A percentile compares a stretch with the other conserved stretches of the same genome.
These are phyloP conservation scores for Camptophora hylomeconis DNA, from an alignment of 2,329 filamentous ascomycete species.

Conservation along the genomic window DNA sequence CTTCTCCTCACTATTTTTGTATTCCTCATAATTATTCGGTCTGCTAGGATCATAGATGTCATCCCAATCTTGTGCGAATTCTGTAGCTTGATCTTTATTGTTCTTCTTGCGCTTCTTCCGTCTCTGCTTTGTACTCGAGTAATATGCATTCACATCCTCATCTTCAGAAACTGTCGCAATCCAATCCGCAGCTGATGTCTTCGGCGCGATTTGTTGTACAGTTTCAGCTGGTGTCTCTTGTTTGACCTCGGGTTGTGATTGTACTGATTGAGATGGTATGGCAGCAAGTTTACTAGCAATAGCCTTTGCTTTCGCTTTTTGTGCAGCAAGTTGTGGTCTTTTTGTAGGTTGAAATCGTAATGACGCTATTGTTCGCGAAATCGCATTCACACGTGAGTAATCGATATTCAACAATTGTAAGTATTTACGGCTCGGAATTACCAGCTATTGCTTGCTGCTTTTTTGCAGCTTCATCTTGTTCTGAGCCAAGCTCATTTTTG, in stretches of 20 bases:
- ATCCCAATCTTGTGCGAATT: slow-evolving; percentile 61
- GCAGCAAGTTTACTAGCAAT: slow-evolving; percentile 38
- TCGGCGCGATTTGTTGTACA: slow-evolving; percentile 30
- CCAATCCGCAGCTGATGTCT: slow-evolving; percentile 71
- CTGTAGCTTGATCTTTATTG: slow-evolving; percentile 43
- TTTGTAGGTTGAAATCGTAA: slow-evolving; percentile 80
- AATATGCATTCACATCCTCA: slow-evolving; percentile 58
- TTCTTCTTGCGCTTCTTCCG: slow-evolving; percentile 69
- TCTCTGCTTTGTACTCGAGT: slow-evolving; percentile 53
- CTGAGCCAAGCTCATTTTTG: slow-evolving; percentile 35
- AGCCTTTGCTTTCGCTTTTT: slow-evolving; percentile 52
- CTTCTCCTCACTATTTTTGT: slow-evolving; percentile 71
- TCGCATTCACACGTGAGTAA: slow-evolving; percentile 37
- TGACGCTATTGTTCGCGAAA: slow-evolving; percentile 37
- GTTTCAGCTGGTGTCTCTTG: slow-evolving; percentile 3
- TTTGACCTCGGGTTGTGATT: slow-evolving; percentile 14
- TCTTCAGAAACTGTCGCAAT: slow-evolving; percentile 57
- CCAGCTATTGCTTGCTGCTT: slow-evolving; percentile 52
- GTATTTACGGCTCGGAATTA: too few relatives aligned
- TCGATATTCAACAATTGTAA: too few relatives aligned
- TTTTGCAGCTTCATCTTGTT: slow-evolving; percentile 43
- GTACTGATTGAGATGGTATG: slow-evolving; percentile 17
- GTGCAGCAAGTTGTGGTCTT: slow-evolving; percentile 51
- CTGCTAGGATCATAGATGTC: slow-evolving; percentile 76
- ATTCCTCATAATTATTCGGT: slow-evolving; percentile 76